Conservation (phyloP, 2,329 filamentous ascomycete species). For the Leptographium galeiforme region DNA sequence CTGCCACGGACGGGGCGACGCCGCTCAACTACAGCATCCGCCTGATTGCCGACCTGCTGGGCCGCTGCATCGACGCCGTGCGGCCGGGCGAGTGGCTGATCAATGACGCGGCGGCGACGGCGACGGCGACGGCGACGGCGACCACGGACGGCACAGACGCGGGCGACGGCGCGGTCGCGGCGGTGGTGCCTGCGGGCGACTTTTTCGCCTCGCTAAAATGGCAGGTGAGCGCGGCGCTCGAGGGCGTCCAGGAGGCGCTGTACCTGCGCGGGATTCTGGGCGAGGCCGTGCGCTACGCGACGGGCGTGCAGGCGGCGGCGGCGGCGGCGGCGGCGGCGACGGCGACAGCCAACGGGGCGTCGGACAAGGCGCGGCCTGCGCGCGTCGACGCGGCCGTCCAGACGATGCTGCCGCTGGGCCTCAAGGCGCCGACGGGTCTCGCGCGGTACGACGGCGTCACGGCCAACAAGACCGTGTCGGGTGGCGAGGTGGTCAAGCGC, state of each 20-base stretch:
- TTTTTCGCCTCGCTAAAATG: constrained; percentile 52
- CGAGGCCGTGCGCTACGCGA: constrained; percentile 51
- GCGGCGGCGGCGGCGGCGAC: constrained; percentile 53
- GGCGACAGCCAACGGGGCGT: constrained; percentile 2
- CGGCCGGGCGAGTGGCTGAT: constrained; percentile 62
- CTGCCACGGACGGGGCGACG: constrained; percentile 27
- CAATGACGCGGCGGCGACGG: constrained; percentile 35
- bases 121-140: not conserved
- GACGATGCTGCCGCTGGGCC: constrained; percentile 54
- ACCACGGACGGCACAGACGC: not conserved
- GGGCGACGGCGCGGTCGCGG: not conserved
- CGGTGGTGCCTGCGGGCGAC: constrained; percentile 27
- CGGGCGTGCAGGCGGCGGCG: constrained; percentile 28
- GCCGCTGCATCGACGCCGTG: constrained; percentile 62
- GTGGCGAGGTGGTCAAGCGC: constrained; percentile 57
- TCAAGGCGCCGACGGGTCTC: constrained; percentile 34
- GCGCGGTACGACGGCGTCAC: constrained; percentile 16
- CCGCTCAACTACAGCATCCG: constrained; percentile 56
- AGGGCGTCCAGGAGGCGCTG: constrained; percentile 56
- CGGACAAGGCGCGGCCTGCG: constrained; percentile 16
- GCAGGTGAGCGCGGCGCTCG: constrained; percentile 57
- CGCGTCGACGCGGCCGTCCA: constrained; percentile 27
- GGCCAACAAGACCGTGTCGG: constrained; percentile 45
- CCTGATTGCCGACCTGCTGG: constrained; percentile 58
- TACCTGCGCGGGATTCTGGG: constrained; percentile 50